These are phyloP conservation scores for Ceratobasidium sp. DNA, from an alignment of 1,284 basidiomycete species.

Conservation along the genomic window DNA sequence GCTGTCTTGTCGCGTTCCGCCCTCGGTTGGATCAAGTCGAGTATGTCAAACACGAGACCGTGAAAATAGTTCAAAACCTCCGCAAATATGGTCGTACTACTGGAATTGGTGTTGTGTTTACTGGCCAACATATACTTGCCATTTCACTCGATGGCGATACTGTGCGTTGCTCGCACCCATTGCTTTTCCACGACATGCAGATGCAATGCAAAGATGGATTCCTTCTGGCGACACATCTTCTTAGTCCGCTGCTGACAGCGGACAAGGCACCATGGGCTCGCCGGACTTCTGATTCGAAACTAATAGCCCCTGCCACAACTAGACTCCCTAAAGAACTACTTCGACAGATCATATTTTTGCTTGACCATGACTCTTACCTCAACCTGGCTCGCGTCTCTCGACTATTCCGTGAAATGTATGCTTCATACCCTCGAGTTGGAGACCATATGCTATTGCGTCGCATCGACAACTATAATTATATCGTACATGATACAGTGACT, in stretches of 20 bases:
- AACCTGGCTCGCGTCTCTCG: neutral
- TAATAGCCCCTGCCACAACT: neutral
- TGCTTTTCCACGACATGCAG: neutral
- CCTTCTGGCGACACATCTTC: slow-evolving; percentile 1
- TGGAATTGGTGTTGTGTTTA: slow-evolving; percentile 20
- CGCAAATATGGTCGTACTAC: neutral
- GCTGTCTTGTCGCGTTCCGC: slow-evolving; percentile 23
- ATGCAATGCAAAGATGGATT: slow-evolving; percentile 4
- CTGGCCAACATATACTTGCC: slow-evolving; percentile 20
- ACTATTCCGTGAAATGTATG: neutral
- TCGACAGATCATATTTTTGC: neutral
- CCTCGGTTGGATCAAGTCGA: neutral
- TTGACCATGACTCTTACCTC: neutral
- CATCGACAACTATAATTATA: neutral
- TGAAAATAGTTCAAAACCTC: neutral
- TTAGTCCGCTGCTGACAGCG: neutral
- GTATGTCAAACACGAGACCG: neutral
- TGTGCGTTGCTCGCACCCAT: slow-evolving; percentile 11
- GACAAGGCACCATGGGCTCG: neutral
- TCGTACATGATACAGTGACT: neutral
- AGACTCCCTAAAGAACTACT: neutral
- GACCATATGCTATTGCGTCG: neutral
- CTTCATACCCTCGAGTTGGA: neutral
- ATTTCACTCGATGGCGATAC: neutral
- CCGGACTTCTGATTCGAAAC: neutral